Evolutionary conservation across 768 basidiomycete species (phyloP).

Genomic region (Ramaria sp.): DNA sequence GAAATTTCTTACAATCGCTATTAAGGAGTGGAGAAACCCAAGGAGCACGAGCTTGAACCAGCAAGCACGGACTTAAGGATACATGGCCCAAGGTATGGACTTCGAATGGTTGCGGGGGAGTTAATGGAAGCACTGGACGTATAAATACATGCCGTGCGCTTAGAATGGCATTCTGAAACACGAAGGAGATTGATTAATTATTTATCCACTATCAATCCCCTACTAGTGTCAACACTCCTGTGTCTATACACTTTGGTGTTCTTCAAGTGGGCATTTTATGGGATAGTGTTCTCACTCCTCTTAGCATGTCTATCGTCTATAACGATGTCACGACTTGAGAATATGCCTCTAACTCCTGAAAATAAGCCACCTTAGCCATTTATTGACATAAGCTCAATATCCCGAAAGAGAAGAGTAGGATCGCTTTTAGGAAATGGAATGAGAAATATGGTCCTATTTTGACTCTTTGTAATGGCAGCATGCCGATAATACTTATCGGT

Average conservation of each 20-base stretch:
- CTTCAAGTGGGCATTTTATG: neutral
- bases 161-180: too few species aligned
- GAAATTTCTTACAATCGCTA: too few species aligned
- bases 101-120: too few species aligned
- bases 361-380: conserved; percentile 10
- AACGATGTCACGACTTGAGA: conserved; percentile 9
- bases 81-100: too few species aligned
- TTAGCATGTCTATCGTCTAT: conserved; percentile 1
- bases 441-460: conserved; percentile 13
- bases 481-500: conserved; percentile 13
- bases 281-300: neutral
- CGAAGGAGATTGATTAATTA: too few species aligned
- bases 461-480: conserved; percentile 14
- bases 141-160: too few species aligned
- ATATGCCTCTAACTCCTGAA: conserved; percentile 11
- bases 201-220: too few species aligned
- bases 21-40: too few species aligned
- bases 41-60: too few species aligned
- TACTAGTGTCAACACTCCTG: neutral
- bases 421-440: conserved; percentile 12
- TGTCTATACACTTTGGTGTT: neutral
- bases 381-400: conserved; percentile 11
- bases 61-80: too few species aligned
- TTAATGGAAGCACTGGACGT: too few species aligned
- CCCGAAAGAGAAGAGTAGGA: conserved; percentile 14